Percentiles rank a stretch among this genome's conserved stretches.
These are phyloP conservation scores for Lachancea cidri DNA, from an alignment of 805 yeast genomes.

Conservation along the genomic window DNA sequence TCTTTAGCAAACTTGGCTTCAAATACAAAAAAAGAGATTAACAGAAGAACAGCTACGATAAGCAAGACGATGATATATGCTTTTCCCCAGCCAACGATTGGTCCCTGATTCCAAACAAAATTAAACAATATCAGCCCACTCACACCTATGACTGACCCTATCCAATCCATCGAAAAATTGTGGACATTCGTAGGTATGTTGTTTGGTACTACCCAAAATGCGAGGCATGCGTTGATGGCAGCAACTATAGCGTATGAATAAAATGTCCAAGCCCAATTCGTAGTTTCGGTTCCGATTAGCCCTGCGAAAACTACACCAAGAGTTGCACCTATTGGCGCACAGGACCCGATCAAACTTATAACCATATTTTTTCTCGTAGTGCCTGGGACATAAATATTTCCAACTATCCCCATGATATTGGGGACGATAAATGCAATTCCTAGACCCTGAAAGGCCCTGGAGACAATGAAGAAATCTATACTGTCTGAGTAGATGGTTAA, in stretches of 20 bases:
- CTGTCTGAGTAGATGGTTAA: conserved; percentile 46
- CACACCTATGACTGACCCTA: conserved; percentile 55
- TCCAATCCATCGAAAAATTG: conserved; percentile 39
- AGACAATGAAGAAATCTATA: conserved; percentile 44
- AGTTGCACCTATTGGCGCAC: conserved; percentile 58
- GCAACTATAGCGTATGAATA: conserved; percentile 25
- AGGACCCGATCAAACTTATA: conserved; percentile 51
- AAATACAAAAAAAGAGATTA: conserved; percentile 42
- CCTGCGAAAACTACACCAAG: conserved; percentile 50
- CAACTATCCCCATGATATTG: conserved; percentile 52
- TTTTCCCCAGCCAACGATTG: conserved; percentile 59
- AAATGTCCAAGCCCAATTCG: conserved; percentile 29
- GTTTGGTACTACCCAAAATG: conserved; percentile 26
- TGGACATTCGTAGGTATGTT: conserved; percentile 25
- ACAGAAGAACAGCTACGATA: conserved; percentile 41
- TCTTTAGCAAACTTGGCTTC: conserved; percentile 42
- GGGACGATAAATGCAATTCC: conserved; percentile 57
- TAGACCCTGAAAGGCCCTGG: conserved; percentile 59
- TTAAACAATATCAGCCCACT: conserved; percentile 57
- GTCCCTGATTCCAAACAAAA: conserved; percentile 73
- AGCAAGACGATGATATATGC: conserved; percentile 56
- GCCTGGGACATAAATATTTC: conserved; percentile 38
- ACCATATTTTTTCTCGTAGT: conserved; percentile 46
- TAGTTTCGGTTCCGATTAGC: conserved; percentile 30
- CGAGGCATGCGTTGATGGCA: conserved; percentile 12